A percentile compares a stretch with the other conserved stretches of the same genome.
These are phyloP conservation scores for Phytophthora sp. DNA, from an alignment of 352 stramenopile genomes.

Conservation along the genomic window DNA sequence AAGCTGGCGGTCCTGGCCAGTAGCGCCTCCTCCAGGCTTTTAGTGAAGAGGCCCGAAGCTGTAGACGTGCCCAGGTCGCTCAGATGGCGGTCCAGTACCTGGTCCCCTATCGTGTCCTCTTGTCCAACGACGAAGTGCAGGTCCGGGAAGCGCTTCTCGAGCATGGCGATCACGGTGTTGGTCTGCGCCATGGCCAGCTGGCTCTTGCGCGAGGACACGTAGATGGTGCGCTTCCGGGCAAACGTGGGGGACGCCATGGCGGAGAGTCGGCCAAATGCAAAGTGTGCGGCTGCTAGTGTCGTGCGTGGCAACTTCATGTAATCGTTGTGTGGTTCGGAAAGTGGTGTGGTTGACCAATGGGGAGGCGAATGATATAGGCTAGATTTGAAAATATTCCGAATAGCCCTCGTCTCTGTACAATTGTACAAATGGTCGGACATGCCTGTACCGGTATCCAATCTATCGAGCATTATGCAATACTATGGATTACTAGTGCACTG, in stretches of 20 bases:
- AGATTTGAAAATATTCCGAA: too few species aligned
- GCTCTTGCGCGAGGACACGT: slow-evolving; percentile 88
- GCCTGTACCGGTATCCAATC: too few species aligned
- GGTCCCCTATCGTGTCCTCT: slow-evolving; percentile 84
- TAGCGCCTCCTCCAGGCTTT: slow-evolving; percentile 87
- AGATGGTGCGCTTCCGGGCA: slow-evolving; percentile 63
- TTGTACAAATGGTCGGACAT: too few species aligned
- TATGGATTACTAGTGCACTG: too few species aligned
- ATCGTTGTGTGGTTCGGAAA: too few species aligned
- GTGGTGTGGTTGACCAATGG: too few species aligned
- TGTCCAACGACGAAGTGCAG: slow-evolving; percentile 81
- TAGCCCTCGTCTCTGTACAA: too few species aligned
- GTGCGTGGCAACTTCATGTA: too few species aligned
- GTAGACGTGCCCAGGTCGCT: slow-evolving; percentile 77
- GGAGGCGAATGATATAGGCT: too few species aligned
- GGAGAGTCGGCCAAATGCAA: neutral
- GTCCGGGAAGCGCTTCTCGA: slow-evolving; percentile 68
- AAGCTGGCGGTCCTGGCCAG: slow-evolving; percentile 70
- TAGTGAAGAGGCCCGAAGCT: slow-evolving; percentile 86
- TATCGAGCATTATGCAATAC: too few species aligned
- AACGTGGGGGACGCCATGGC: slow-evolving; percentile 8
- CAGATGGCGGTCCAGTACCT: slow-evolving; percentile 78
- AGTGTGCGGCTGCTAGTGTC: slow-evolving; percentile 10
- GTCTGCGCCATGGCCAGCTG: slow-evolving; percentile 90
- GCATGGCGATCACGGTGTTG: slow-evolving; percentile 82